A percentile compares a stretch with the other conserved stretches of the same genome.
phyloP scores from a whole-genome alignment of 495 filamentous ascomycete genomes.

The Penicillium goetzii region DNA sequence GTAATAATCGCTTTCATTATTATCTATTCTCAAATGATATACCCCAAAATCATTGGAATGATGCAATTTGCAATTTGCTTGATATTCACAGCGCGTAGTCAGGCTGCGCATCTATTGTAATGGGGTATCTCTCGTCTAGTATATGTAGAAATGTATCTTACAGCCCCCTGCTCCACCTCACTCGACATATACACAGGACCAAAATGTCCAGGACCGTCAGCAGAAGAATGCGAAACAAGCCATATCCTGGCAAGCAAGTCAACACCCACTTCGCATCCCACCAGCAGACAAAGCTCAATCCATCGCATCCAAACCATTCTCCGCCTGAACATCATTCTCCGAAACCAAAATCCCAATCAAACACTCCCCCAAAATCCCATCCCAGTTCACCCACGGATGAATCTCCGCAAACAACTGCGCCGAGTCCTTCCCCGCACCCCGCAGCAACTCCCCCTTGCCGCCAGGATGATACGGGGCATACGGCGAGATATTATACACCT shows the following conservation, averaged over 20 bases:
- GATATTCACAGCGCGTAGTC: not conserved
- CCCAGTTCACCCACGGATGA: constrained; percentile 98
- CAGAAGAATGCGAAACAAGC: not conserved
- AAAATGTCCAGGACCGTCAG: not conserved
- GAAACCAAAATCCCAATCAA: constrained; percentile 82
- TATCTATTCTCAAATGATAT: constrained; percentile 3
- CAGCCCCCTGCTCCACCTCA: constrained; percentile 14
- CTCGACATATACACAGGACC: constrained; percentile 3
- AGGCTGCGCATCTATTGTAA: constrained; percentile 2
- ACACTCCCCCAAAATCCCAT: constrained; percentile 87
- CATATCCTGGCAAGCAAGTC: not conserved
- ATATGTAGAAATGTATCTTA: constrained; percentile 15
- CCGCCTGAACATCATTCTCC: constrained; percentile 62
- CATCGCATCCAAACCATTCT: constrained; percentile 68
- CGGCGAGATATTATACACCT: constrained; percentile 91
- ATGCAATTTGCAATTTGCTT: not conserved
- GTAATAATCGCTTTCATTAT: not conserved
- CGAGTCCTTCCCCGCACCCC: constrained; percentile 69
- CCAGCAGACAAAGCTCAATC: constrained; percentile 50
- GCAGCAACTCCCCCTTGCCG: constrained; percentile 82
- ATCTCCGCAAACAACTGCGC: constrained; percentile 86
- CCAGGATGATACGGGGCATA: constrained; percentile 93
- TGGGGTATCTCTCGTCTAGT: constrained; percentile 27
- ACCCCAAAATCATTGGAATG: constrained; percentile 5
- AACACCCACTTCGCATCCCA: not conserved